Conservation (phyloP, 2,329 filamentous ascomycete species). For the Eutypa lata region DNA sequence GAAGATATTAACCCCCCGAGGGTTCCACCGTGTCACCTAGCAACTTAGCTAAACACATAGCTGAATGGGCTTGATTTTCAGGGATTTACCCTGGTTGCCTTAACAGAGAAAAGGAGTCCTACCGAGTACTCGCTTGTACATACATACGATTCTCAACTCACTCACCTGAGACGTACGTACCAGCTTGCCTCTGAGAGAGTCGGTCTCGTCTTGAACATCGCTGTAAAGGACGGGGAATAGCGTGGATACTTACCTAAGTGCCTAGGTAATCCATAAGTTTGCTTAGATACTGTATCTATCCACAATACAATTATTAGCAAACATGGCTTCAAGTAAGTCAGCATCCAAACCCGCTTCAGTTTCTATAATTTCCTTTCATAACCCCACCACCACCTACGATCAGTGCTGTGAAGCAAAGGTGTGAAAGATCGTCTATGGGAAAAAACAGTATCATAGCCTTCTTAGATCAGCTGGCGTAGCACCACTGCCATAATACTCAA, state of each 20-base stretch:
- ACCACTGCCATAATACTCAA: neutral
- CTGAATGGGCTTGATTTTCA: neutral
- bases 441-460: too few relatives aligned
- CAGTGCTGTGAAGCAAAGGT: too few relatives aligned
- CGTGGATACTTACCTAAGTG: neutral
- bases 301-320: conserved; percentile 2
- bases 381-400: conserved; percentile 1
- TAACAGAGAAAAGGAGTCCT: neutral
- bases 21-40: neutral
- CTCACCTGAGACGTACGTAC: neutral
- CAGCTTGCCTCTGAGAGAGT: neutral
- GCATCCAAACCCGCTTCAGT: neutral
- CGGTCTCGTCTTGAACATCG: neutral
- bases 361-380: conserved; percentile 6
- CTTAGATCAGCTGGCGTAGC: neutral
- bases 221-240: neutral
- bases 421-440: too few relatives aligned
- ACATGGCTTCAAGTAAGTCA: conserved; percentile 16
- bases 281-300: neutral
- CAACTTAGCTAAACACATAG: neutral
- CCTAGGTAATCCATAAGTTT: neutral
- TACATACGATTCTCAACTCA: neutral
- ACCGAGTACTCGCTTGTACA: neutral
- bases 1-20: neutral
- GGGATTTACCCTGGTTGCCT: neutral